phyloP scores from a whole-genome alignment of 2,329 filamentous ascomycete genomes.

The Cladophialophora exuberans region DNA sequence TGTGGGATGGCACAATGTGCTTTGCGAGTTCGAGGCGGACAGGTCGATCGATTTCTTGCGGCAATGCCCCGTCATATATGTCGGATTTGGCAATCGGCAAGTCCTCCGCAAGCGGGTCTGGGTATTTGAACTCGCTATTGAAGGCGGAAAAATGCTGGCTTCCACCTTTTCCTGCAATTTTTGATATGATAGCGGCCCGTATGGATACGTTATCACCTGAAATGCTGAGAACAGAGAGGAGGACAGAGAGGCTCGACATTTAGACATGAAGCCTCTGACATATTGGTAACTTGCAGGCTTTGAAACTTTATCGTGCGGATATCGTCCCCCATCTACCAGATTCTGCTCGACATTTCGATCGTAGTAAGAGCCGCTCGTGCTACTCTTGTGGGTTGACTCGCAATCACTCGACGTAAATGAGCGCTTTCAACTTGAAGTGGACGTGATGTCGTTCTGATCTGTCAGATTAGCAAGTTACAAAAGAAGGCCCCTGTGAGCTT shows the following conservation, averaged over 20 bases:
- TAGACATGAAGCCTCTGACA: constrained; percentile 6
- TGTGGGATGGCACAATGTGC: constrained; percentile 33
- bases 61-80: constrained; percentile 20
- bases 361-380: too few relatives aligned
- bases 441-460: too few relatives aligned
- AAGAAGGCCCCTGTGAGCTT: too few relatives aligned
- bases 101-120: constrained; percentile 17
- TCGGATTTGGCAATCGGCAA: constrained; percentile 21
- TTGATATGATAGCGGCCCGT: constrained; percentile 18
- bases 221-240: constrained; percentile 25
- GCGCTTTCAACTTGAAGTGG: constrained; percentile 21
- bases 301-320: constrained; percentile 35
- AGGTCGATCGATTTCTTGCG: constrained; percentile 25
- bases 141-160: constrained; percentile 25
- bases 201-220: constrained; percentile 30
- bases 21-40: constrained; percentile 20
- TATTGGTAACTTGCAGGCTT: constrained; percentile 41
- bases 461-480: too few relatives aligned
- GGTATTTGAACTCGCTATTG: constrained; percentile 22
- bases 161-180: constrained; percentile 17
- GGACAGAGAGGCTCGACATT: constrained; percentile 25
- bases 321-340: constrained; percentile 42
- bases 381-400: constrained; percentile 9
- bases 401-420: constrained; percentile 11
- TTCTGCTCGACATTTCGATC: constrained; percentile 41